Evolutionary conservation across 768 basidiomycete genomes (phyloP).

Genomic region (Boletus subcaerulescens): DNA sequence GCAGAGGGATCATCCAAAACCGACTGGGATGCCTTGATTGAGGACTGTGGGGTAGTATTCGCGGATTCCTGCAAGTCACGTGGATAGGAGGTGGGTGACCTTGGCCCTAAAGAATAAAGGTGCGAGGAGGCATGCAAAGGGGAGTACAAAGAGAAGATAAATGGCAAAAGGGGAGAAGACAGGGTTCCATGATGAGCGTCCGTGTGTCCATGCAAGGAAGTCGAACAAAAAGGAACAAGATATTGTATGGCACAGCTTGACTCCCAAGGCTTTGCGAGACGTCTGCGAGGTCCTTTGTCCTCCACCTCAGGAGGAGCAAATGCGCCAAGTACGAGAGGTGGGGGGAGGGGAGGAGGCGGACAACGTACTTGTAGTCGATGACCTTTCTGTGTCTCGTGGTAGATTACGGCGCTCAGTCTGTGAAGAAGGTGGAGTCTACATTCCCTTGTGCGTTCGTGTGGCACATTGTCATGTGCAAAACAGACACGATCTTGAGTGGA

Average conservation of each 20-base stretch:
- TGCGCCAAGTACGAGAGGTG: conserved; percentile 35
- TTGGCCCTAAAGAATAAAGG: conserved; percentile 42
- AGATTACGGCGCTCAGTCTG: conserved; percentile 22
- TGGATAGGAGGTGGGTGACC: conserved; percentile 35
- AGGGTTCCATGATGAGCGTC: conserved; percentile 41
- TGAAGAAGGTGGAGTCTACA: conserved; percentile 12
- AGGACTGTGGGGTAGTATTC: conserved; percentile 5
- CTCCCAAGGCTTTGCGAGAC: conserved; percentile 48
- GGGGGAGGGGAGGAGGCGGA: conserved; percentile 40
- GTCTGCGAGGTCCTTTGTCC: conserved; percentile 31
- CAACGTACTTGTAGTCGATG: conserved; percentile 46
- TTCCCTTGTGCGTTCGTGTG: conserved; percentile 22
- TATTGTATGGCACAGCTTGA: conserved; percentile 34
- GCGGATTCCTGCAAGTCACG: conserved; percentile 30
- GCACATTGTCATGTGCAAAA: conserved; percentile 11
- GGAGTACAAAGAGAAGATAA: conserved; percentile 29
- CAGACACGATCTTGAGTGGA: conserved; percentile 27
- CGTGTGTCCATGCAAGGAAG: conserved; percentile 39
- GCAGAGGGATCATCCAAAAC: conserved; percentile 4
- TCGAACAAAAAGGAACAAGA: conserved; percentile 36
- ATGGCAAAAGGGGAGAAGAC: conserved; percentile 30
- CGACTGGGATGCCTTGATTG: conserved; percentile 17
- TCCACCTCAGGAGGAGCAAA: conserved; percentile 39
- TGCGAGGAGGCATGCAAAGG: conserved; percentile 28
- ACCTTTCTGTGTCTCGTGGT: conserved; percentile 31